These are phyloP conservation scores for Blastobotrys aristatus DNA, from an alignment of 1,139 yeast species.

Conservation along the genomic window DNA sequence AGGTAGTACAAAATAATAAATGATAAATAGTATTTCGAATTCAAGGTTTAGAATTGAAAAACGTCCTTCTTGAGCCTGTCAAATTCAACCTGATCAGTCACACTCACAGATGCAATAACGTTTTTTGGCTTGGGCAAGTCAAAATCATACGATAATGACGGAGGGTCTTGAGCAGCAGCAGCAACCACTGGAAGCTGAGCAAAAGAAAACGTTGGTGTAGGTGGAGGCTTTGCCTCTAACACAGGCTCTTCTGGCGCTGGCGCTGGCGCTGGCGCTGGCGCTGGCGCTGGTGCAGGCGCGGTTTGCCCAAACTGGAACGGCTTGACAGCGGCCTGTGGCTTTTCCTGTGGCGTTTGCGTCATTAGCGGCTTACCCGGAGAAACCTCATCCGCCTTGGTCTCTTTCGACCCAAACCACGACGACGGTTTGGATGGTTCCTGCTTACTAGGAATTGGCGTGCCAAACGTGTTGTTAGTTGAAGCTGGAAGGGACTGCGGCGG, in stretches of 20 bases:
- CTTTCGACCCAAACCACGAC: neutral
- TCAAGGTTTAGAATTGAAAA: neutral
- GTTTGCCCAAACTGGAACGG: slow-evolving; percentile 10
- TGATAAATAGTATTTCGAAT: too few species aligned
- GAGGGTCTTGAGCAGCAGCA: neutral
- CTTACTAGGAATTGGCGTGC: too few species aligned
- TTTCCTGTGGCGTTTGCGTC: slow-evolving; percentile 7
- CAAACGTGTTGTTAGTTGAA: too few species aligned
- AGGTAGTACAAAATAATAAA: too few species aligned
- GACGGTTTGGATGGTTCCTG: too few species aligned
- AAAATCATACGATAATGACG: neutral
- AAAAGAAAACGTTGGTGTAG: neutral
- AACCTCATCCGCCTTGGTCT: neutral
- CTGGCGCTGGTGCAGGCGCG: slow-evolving; percentile 5
- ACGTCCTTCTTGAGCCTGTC: slow-evolving; percentile 4
- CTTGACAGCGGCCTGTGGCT: neutral
- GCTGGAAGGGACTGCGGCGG: too few species aligned
- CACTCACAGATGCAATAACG: neutral
- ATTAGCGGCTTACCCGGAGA: slow-evolving; percentile 9
- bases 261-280: neutral
- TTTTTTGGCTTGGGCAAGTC: neutral
- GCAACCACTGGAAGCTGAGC: neutral
- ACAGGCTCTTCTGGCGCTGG: neutral
- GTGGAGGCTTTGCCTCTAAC: neutral
- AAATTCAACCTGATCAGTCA: slow-evolving; percentile 1